Conservation (phyloP, 148 eudicot genomes). For the Fallopia convolvulus region DNA sequence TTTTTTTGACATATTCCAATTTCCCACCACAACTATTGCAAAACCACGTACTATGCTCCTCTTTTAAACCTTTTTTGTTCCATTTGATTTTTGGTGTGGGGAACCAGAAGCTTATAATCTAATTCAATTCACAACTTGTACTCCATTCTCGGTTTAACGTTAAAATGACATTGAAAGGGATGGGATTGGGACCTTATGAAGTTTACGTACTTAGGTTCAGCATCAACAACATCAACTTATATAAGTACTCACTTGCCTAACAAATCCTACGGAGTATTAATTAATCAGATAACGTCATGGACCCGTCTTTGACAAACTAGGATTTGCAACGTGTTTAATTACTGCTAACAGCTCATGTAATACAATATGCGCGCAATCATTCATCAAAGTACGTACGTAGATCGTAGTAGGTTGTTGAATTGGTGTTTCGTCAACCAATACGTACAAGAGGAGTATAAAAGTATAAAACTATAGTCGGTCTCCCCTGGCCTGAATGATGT, state of each 20-base stretch:
- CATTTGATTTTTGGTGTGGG: neutral
- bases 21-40: neutral
- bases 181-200: too few species aligned
- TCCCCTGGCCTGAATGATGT: neutral
- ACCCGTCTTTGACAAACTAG: slow-evolving; percentile 1
- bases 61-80: too few species aligned
- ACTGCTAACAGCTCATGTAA: neutral
- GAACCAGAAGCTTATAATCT: neutral
- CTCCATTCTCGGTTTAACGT: too few species aligned
- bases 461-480: neutral
- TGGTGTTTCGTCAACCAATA: neutral
- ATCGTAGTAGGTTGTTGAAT: neutral
- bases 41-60: too few species aligned
- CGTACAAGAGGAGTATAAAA: neutral
- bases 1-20: neutral
- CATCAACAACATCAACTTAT: too few species aligned
- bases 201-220: too few species aligned
- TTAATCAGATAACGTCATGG: neutral
- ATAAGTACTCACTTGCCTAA: too few species aligned
- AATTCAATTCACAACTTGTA: neutral
- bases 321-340: slow-evolving; percentile 1
- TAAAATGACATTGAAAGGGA: too few species aligned
- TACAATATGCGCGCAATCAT: neutral
- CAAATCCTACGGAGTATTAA: too few species aligned
- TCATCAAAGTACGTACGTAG: neutral